Conservation (phyloP, 2,329 filamentous ascomycete species). For the Cercospora sp. region DNA sequence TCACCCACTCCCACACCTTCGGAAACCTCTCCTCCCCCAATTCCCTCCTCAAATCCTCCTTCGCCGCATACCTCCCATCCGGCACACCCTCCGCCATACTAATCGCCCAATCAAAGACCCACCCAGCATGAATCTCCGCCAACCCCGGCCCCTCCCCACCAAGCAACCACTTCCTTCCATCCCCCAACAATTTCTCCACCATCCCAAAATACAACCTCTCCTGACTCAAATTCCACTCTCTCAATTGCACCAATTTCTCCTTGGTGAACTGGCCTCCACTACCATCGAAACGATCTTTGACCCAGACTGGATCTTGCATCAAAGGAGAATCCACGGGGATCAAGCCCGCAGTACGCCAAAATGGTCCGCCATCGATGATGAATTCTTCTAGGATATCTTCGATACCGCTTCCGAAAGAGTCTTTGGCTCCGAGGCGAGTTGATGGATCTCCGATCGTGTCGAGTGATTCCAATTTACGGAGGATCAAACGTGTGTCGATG, state of each 20-base stretch:
- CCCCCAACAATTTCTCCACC: constrained; percentile 28
- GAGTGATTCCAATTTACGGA: constrained; percentile 22
- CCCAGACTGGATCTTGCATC: constrained; percentile 22
- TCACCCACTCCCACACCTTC: constrained; percentile 21
- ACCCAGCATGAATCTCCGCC: constrained; percentile 28
- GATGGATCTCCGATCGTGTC: constrained; percentile 14
- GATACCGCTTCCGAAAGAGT: constrained; percentile 19
- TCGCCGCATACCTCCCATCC: constrained; percentile 5
- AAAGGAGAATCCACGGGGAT: constrained; percentile 19
- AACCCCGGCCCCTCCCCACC: constrained; percentile 18
- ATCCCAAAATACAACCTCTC: constrained; percentile 24
- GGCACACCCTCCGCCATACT: constrained; percentile 19
- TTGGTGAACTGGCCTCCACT: constrained; percentile 20
- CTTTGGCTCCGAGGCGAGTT: constrained; percentile 14
- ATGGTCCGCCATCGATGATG: constrained; percentile 24
- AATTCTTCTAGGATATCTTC: constrained; percentile 26
- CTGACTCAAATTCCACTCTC: constrained; percentile 22
- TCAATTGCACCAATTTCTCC: constrained; percentile 13
- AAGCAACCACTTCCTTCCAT: constrained; percentile 27
- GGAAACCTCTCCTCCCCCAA: constrained; percentile 19
- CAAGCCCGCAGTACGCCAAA: constrained; percentile 22
- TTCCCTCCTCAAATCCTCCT: constrained; percentile 18
- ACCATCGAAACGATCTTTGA: constrained; percentile 24
- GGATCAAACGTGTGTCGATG: constrained; percentile 29
- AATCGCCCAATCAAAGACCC: constrained; percentile 24